Percentiles rank a stretch among this genome's conserved stretches.
These are phyloP conservation scores for Zygosaccharomyces kombuchaensis DNA, from an alignment of 805 yeast species.

Conservation along the genomic window DNA sequence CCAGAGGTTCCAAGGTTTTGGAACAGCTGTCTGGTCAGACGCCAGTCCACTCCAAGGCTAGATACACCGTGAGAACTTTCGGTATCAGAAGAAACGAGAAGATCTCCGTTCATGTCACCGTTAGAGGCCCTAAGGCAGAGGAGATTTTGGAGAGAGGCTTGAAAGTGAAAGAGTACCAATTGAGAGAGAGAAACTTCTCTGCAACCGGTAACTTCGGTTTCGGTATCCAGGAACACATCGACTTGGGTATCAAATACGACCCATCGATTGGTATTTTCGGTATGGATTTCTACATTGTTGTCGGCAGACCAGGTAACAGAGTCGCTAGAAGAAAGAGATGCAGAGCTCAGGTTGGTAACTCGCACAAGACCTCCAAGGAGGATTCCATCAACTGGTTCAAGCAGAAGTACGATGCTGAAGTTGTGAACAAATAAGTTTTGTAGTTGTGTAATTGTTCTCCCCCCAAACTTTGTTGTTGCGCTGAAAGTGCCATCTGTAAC, in stretches of 20 bases:
- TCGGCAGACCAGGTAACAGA: slow-evolving; percentile 99
- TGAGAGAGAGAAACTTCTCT: slow-evolving; percentile 90
- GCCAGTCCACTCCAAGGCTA: slow-evolving; percentile 99
- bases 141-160: slow-evolving; percentile 99
- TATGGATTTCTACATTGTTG: slow-evolving; percentile 99
- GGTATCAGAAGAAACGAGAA: slow-evolving; percentile 99
- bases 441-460: slow-evolving; percentile 5
- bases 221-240: slow-evolving; percentile 99
- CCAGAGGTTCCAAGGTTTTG: slow-evolving; percentile 99
- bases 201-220: slow-evolving; percentile 99
- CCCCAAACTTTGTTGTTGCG: slow-evolving; percentile 5
- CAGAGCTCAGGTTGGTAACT: slow-evolving; percentile 81
- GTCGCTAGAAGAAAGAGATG: slow-evolving; percentile 98
- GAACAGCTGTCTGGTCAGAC: slow-evolving; percentile 99
- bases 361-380: slow-evolving; percentile 87
- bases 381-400: slow-evolving; percentile 98
- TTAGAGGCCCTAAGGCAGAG: slow-evolving; percentile 99
- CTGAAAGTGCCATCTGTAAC: slow-evolving; percentile 8
- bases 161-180: slow-evolving; percentile 99
- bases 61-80: slow-evolving; percentile 99
- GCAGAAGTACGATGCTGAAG: slow-evolving; percentile 99
- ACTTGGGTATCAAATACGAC: slow-evolving; percentile 99
- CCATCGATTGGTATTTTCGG: slow-evolving; percentile 99
- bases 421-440: slow-evolving; percentile 63
- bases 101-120: slow-evolving; percentile 98